Evolutionary conservation across 495 filamentous ascomycete genomes (phyloP).

Genomic region (Daldinia decipiens): DNA sequence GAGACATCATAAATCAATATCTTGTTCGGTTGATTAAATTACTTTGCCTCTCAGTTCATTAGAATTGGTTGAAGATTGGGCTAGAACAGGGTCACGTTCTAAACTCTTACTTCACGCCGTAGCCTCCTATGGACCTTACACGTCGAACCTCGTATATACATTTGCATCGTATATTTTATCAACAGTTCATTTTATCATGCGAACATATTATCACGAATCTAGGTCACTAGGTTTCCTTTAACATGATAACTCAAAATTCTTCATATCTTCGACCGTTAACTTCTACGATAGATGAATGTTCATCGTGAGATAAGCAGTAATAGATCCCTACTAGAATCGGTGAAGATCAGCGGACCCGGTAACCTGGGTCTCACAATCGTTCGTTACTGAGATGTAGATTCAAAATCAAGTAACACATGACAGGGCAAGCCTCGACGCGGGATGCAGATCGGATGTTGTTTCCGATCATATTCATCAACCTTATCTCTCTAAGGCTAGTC

Average conservation of each 20-base stretch:
- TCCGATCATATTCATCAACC: constrained; percentile 19
- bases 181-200: too few species aligned
- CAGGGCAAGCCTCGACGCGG: neutral
- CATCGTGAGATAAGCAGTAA: neutral
- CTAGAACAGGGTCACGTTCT: neutral
- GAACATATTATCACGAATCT: too few species aligned
- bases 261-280: too few species aligned
- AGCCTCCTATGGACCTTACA: too few species aligned
- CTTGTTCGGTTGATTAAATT: neutral
- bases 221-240: too few species aligned
- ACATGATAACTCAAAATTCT: too few species aligned
- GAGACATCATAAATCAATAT: neutral
- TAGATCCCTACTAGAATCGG: neutral
- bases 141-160: too few species aligned
- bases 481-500: constrained; percentile 20
- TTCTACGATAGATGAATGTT: neutral
- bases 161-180: too few species aligned
- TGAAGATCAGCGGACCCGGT: constrained; percentile 20
- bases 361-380: constrained; percentile 23
- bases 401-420: neutral
- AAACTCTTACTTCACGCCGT: neutral
- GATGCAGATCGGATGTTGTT: constrained; percentile 28
- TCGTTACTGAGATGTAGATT: constrained; percentile 1
- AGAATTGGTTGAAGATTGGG: neutral
- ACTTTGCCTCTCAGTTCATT: neutral